Evolutionary conservation across 441 rosid genomes (phyloP).

Genomic region (Aquilaria agallochum): DNA sequence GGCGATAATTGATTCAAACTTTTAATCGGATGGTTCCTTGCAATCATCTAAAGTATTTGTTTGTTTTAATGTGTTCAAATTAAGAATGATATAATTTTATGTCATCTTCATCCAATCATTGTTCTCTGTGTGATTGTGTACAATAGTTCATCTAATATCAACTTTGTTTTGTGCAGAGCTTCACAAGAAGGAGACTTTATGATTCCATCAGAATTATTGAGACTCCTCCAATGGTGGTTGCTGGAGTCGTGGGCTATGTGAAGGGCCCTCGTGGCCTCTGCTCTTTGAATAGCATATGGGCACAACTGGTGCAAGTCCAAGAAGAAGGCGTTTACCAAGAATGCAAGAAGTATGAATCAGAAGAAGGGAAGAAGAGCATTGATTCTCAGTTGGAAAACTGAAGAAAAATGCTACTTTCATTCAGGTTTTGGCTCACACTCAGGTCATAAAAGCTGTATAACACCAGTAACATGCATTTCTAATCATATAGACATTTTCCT

Average conservation of each 20-base stretch:
- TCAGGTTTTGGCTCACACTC: constrained; percentile 89
- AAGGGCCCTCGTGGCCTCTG: constrained; percentile 85
- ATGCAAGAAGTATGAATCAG: constrained; percentile 62
- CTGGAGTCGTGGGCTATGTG: constrained; percentile 84
- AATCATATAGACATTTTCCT: not conserved
- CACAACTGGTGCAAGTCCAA: constrained; percentile 94
- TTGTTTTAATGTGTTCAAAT: too few relatives aligned
- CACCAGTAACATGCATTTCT: not conserved
- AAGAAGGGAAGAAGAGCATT: constrained; percentile 75
- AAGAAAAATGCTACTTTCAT: constrained; percentile 77
- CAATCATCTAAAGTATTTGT: too few relatives aligned
- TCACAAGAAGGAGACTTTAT: constrained; percentile 91
- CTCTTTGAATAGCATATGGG: constrained; percentile 85
- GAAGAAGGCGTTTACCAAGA: constrained; percentile 84
- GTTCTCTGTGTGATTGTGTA: not conserved
- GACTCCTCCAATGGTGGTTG: constrained; percentile 84
- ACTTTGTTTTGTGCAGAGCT: constrained; percentile 42
- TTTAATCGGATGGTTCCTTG: not conserved
- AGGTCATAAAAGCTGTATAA: constrained; percentile 31
- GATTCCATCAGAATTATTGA: constrained; percentile 87
- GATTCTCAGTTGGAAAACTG: constrained; percentile 74
- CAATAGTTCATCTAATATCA: not conserved
- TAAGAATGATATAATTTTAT: not conserved
- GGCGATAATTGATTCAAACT: not conserved
- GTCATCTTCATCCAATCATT: not conserved